Evolutionary conservation across 805 yeast species (phyloP), one percentile per base, ranked within the genome.

Genomic region (Wickerhamomyces sydowiorum): DNA sequence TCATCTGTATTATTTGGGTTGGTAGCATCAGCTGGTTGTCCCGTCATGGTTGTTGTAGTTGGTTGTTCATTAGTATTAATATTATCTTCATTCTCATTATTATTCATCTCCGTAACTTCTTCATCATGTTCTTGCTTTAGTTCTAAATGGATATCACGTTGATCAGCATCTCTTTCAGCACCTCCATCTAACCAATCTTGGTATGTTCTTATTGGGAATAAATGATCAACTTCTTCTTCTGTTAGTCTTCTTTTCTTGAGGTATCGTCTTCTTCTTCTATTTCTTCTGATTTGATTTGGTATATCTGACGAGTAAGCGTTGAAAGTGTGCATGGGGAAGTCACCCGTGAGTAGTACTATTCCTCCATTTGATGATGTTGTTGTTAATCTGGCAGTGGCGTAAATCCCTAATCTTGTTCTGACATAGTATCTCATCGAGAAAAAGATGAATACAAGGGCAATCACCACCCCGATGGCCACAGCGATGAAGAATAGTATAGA

Each of bases 401-500:
- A 76, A 10, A 80, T 61, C 0, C 86, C 86, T 50, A 69, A 72
- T 42, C 66, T 69, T 5, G 82, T 68, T 39, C 86, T 62, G 4
- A 80, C 69, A 49, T 80, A 73, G 56, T 81, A 80, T 38, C 85
- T 62, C 40, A 76, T 53, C 10, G 86, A 76, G 67, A 81, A 79
- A 60, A 78, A 78, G 8, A 78, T 48, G 50, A 81, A 78, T 22
- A 78, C 55, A 0, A 67, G 18, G 5, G 85, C 84, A 31, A 80
- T 78, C 19, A 72, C 53, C 12, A 78, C 72, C 4, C 86, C 86
- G 13, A 79, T 75, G 1, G 81, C 75, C 28, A 81, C 66, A 1
- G 86, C 85, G 12, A 81, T 61, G 59, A 79, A 78, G 59, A 81
- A 81, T 24, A 81, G 61, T 28, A 79, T 78, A 1, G 84, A 78